Evolutionary conservation across 208 protist species (phyloP).

Genomic region (Trypanosomatidae sp.): DNA sequence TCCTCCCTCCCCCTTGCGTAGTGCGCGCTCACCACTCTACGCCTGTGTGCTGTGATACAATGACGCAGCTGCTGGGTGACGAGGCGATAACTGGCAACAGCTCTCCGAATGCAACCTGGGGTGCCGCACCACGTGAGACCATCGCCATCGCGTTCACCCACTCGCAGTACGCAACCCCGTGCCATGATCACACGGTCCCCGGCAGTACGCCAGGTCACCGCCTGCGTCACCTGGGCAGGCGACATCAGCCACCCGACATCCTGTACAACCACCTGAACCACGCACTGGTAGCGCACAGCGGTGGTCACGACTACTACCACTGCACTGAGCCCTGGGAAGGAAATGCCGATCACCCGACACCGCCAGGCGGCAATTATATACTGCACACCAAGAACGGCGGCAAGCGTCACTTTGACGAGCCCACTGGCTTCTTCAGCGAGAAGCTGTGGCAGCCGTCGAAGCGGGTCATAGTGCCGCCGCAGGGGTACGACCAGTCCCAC

Average conservation of each 20-base stretch:
- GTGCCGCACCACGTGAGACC: slow-evolving; percentile 27
- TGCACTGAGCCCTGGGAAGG: slow-evolving; percentile 11
- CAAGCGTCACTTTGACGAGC: slow-evolving; percentile 70
- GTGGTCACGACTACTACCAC: background rate
- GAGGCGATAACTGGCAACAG: background rate
- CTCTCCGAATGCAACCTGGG: background rate
- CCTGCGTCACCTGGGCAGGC: slow-evolving; percentile 36
- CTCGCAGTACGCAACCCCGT: slow-evolving; percentile 71
- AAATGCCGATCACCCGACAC: slow-evolving; percentile 13
- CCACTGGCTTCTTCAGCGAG: slow-evolving; percentile 31
- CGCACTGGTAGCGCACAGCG: slow-evolving; percentile 38
- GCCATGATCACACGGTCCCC: slow-evolving; percentile 64
- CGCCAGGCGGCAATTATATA: slow-evolving; percentile 46
- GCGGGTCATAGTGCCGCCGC: slow-evolving; percentile 15
- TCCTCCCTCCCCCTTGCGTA: background rate
- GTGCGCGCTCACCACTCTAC: background rate
- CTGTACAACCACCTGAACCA: slow-evolving; percentile 41
- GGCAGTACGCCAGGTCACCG: slow-evolving; percentile 65
- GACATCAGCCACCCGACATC: slow-evolving; percentile 44
- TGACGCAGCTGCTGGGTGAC: background rate
- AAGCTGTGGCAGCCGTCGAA: slow-evolving; percentile 31
- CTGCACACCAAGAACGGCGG: slow-evolving; percentile 65
- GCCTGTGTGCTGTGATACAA: background rate
- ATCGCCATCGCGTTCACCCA: slow-evolving; percentile 71
- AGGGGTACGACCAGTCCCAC: slow-evolving; percentile 8